phyloP scores from a whole-genome alignment of 306 rosid species.

The Trifolium dubium region DNA sequence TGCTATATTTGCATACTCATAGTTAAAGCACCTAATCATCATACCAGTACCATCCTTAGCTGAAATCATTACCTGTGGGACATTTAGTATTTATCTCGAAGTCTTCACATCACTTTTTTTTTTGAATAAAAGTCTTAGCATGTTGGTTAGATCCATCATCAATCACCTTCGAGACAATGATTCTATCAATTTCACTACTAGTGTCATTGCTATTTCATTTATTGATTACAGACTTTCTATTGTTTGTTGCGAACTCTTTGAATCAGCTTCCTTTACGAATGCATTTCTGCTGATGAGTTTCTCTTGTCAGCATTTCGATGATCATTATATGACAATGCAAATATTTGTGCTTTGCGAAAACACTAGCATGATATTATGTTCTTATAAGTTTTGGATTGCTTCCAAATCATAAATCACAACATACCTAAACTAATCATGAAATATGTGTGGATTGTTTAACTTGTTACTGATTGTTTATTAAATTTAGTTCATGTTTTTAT shows the following conservation, averaged over 20 bases:
- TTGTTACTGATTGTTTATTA: not conserved
- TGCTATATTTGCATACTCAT: too few species aligned
- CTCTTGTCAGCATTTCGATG: not conserved
- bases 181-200: not conserved
- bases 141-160: not conserved
- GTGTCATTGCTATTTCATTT: too few species aligned
- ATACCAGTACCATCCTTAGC: too few species aligned
- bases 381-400: not conserved
- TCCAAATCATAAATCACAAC: not conserved
- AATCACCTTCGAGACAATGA: not conserved
- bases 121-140: too few species aligned
- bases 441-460: constrained; percentile 1
- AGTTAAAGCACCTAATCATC: too few species aligned
- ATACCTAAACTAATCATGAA: too few species aligned
- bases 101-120: too few species aligned
- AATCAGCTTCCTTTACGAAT: not conserved
- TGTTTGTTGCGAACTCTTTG: not conserved
- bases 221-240: too few species aligned
- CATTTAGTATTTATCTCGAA: too few species aligned
- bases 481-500: constrained; percentile 1
- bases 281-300: constrained; percentile 8
- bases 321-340: not conserved
- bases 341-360: not conserved
- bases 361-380: not conserved
- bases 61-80: too few species aligned